Evolutionary conservation across 2,329 filamentous ascomycete genomes (phyloP).

Genomic region (Alternaria novae-zelandiae): DNA sequence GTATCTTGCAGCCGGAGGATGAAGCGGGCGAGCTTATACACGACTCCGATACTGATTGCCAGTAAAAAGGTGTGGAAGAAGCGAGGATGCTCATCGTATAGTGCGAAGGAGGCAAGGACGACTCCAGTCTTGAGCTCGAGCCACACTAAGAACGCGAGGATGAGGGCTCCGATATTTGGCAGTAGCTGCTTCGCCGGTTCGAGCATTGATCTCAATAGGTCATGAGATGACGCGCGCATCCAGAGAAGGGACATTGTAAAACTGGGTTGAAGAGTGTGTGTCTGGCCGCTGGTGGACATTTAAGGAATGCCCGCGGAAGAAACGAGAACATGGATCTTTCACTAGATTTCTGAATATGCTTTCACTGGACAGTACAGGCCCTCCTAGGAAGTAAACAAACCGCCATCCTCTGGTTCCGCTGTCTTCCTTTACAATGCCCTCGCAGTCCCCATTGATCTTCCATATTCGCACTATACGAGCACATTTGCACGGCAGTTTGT

Average conservation of each 20-base stretch:
- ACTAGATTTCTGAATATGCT: not conserved
- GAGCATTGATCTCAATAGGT: not conserved
- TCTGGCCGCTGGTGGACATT: not conserved
- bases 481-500: not conserved
- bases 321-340: not conserved
- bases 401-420: not conserved
- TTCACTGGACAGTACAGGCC: not conserved
- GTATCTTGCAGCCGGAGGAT: not conserved
- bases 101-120: not conserved
- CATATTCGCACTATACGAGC: not conserved
- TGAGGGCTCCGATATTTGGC: not conserved
- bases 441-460: not conserved
- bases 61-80: not conserved
- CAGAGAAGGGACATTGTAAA: not conserved
- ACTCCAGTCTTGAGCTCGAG: not conserved
- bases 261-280: not conserved
- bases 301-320: not conserved
- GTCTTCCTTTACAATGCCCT: not conserved
- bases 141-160: not conserved
- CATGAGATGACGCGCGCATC: not conserved
- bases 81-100: not conserved
- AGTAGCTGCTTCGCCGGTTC: not conserved
- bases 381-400: too few species aligned
- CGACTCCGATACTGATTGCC: not conserved
- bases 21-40: not conserved